Evolutionary conservation across 2,329 filamentous ascomycete species (phyloP).

Genomic region (Penicillium oxalicum): DNA sequence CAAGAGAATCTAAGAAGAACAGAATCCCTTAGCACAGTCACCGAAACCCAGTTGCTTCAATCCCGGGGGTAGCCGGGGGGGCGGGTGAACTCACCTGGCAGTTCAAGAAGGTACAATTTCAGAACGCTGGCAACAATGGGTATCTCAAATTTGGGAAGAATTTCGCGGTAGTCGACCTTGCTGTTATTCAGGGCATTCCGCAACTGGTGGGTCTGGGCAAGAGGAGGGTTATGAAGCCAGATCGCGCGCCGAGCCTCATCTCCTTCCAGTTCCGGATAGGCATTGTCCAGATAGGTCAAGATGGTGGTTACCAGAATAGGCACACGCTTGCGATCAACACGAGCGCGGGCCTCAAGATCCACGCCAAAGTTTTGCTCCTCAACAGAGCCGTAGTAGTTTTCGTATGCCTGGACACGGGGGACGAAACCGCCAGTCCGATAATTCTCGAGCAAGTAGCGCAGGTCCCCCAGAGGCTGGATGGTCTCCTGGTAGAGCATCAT

Average conservation of each 20-base stretch:
- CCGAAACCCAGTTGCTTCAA: no score
- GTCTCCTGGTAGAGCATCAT: slow-evolving; percentile 99
- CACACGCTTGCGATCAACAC: slow-evolving; percentile 91
- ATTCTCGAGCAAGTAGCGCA: slow-evolving; percentile 91
- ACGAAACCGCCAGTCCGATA: slow-evolving; percentile 92
- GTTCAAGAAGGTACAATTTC: slow-evolving; percentile 89
- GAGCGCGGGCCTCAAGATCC: slow-evolving; percentile 88
- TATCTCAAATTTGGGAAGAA: slow-evolving; percentile 83
- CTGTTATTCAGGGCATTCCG: slow-evolving; percentile 80
- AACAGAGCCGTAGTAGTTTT: slow-evolving; percentile 98
- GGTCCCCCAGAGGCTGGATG: slow-evolving; percentile 83
- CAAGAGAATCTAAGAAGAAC: slow-evolving; percentile 71
- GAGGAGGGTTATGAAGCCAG: slow-evolving; percentile 88
- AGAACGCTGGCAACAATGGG: slow-evolving; percentile 87
- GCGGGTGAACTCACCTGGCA: slow-evolving; percentile 65
- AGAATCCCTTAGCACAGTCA: neutral
- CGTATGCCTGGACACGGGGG: slow-evolving; percentile 85
- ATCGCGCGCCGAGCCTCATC: slow-evolving; percentile 88
- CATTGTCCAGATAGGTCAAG: slow-evolving; percentile 86
- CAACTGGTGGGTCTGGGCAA: slow-evolving; percentile 77
- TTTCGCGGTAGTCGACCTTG: slow-evolving; percentile 67
- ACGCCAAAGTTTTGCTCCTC: slow-evolving; percentile 98
- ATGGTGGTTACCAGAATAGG: slow-evolving; percentile 88
- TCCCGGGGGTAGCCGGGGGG: no score
- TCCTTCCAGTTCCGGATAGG: slow-evolving; percentile 95